Percentiles rank a stretch among this genome's conserved stretches.
phyloP scores from a whole-genome alignment of 495 filamentous ascomycete genomes.

The Trichoderma virens region DNA sequence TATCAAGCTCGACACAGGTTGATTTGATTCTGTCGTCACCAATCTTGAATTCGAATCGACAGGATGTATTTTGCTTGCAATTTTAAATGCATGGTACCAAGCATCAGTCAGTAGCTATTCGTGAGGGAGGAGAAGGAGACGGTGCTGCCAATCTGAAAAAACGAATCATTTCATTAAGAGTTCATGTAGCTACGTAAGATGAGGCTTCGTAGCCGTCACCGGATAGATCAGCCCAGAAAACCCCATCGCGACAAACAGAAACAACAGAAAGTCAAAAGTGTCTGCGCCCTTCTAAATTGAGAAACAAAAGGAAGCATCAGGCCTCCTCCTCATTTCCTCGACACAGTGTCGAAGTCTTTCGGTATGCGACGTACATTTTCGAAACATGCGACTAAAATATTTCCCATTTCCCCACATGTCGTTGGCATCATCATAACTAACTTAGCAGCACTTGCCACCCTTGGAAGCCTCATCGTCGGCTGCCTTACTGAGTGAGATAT shows the following conservation, averaged over 20 bases:
- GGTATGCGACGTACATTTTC: constrained; percentile 7
- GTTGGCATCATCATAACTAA: constrained; percentile 11
- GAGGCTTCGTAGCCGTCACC: constrained; percentile 1
- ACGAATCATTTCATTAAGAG: neutral
- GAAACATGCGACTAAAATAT: constrained; percentile 6
- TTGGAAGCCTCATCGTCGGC: constrained; percentile 66
- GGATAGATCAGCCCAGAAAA: constrained; percentile 2
- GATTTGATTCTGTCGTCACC: too few relatives aligned
- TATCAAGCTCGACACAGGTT: too few relatives aligned
- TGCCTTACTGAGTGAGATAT: constrained; percentile 75
- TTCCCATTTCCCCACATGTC: neutral
- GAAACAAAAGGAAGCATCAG: constrained; percentile 19
- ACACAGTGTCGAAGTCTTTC: neutral
- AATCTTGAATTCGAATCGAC: too few relatives aligned
- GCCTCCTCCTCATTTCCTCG: constrained; percentile 23
- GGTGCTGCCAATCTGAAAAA: neutral
- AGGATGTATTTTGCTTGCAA: too few relatives aligned
- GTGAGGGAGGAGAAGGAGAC: too few relatives aligned
- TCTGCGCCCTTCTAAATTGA: constrained; percentile 8
- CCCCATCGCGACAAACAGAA: constrained; percentile 11
- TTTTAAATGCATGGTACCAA: too few relatives aligned
- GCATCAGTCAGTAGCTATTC: too few relatives aligned
- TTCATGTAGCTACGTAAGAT: constrained; percentile 10
- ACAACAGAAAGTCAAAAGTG: constrained; percentile 12
- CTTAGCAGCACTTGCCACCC: constrained; percentile 81